phyloP scores from a whole-genome alignment of 2,329 filamentous ascomycete genomes.

The Clonostachys rhizophaga region DNA sequence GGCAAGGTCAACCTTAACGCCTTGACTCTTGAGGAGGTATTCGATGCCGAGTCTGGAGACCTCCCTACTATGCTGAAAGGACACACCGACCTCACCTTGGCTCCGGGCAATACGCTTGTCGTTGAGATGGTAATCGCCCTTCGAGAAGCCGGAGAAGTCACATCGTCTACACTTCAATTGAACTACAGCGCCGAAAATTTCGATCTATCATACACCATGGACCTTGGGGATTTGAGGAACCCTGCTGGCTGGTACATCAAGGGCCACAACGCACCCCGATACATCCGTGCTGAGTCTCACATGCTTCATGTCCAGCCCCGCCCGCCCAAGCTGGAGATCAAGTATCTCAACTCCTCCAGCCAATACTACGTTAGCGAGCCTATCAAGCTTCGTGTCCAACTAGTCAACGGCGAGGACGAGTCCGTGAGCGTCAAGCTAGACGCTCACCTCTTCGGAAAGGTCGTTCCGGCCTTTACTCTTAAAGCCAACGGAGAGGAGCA shows the following conservation, averaged over 20 bases:
- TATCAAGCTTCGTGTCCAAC: slow-evolving; percentile 62
- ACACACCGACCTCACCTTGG: slow-evolving; percentile 58
- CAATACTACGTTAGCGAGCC: slow-evolving; percentile 85
- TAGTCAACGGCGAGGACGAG: slow-evolving; percentile 81
- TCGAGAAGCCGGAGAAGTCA: slow-evolving; percentile 76
- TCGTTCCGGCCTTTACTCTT: slow-evolving; percentile 40
- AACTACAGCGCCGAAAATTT: slow-evolving; percentile 62
- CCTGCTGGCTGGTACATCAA: slow-evolving; percentile 46
- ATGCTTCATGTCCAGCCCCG: slow-evolving; percentile 75
- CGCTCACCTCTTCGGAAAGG: slow-evolving; percentile 58
- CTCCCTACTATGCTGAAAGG: slow-evolving; percentile 42
- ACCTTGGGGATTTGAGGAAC: slow-evolving; percentile 34
- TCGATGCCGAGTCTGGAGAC: slow-evolving; percentile 15
- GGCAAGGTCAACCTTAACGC: slow-evolving; percentile 10
- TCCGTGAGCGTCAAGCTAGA: slow-evolving; percentile 69
- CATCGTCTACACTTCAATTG: slow-evolving; percentile 59
- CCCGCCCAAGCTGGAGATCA: slow-evolving; percentile 85
- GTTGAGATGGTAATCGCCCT: slow-evolving; percentile 70
- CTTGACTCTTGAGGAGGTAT: slow-evolving; percentile 23
- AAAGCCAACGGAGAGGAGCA: slow-evolving; percentile 24
- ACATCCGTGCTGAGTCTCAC: slow-evolving; percentile 44
- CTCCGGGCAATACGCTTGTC: slow-evolving; percentile 62
- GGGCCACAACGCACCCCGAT: slow-evolving; percentile 33
- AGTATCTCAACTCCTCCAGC: slow-evolving; percentile 52
- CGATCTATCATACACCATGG: slow-evolving; percentile 61